Base-by-base conservation (phyloP, 805 yeast genomes). In the Candida koratica region DNA sequence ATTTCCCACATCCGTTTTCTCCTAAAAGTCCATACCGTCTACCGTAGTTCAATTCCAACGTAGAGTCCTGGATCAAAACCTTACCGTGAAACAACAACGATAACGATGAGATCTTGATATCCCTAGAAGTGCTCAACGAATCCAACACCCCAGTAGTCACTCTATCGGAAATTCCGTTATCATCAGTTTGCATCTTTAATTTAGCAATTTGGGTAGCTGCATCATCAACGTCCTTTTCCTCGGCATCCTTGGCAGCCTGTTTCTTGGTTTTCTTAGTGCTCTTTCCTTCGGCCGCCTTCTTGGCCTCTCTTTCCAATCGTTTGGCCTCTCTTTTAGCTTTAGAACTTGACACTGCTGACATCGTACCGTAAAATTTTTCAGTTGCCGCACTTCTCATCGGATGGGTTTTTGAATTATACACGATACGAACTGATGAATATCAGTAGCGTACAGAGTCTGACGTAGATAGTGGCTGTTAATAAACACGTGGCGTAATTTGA, bases 1-100 rank as follows among this genome's bases (percentile, higher is more conserved):
- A 88, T 68, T 93, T 93, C 71, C 98, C 98, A 71, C 97, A 93
- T 48, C 98, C 98, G 64, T 93, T 93, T 67, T 89, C 97, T 56
- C 98, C 98, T 57, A 93, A 75, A 44, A 93, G 74, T 69, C 98
- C 98, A 61, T 93, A 93, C 67, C 96, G 82, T 71, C 97, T 84
- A 60, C 97, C 98, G 64, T 81, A 90, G 70, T 93, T 93, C 66
- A 93, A 78, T 71, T 93, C 98, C 51, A 93, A 68, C 32, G 73
- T 74, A 25, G 97, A 83, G 66, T 93, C 97, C 67, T 87, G 96
- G 52, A 90, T 76, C 59, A 93, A 71, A 39, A 93, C 97, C 61
- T 89, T 90, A 70, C 98, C 98, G 66, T 93, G 98, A 81, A 93
- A 93, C 48, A 88, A 77, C 49, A 90, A 73, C 6, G 97, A 86